Base-by-base conservation (phyloP, 1,284 basidiomycete genomes). In the Trichosporon inkin region DNA sequence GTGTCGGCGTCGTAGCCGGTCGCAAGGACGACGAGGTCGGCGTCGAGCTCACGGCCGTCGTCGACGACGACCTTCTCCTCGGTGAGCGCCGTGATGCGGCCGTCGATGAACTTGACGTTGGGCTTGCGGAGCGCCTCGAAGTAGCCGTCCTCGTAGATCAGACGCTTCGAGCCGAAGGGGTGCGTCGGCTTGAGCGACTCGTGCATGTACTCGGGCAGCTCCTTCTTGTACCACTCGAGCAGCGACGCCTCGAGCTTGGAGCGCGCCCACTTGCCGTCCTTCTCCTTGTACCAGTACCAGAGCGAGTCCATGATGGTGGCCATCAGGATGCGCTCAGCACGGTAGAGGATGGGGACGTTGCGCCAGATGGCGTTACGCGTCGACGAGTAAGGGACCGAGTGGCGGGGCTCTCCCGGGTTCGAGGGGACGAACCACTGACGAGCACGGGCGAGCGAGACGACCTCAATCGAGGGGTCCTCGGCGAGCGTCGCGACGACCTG, bases 131-230 rank as follows among this genome's bases (percentile, higher is more conserved):
- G 57, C 10, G 63, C 53, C 7, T 58, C 63, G 51, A 64, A 62
- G 60, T 64, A 64, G 32, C 63, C 63, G 53, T 64, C 63, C 55
- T 64, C 63, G n/a, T 60, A 64, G 44, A 64, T 52, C 40, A 57
- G 60, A 19, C 61, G 61, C 61, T 62, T 62, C 17, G 56, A 57
- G 47, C 52, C 47, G 61, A 62, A 62, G 19, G 60, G 47, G 41
- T 36, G 20, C 20, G 40, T 56, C 14, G 44, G 20, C 51, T 53
- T 56, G 24, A 64, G 41, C 55, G 57, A 60, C 53, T 60, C 63
- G 56, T 64, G 61, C 49, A 64, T 52, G 41, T 64, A 54, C 17
- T 57, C 49, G 5, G 63, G 63, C 0, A 58, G 60, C 10, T 58
- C 56, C 1, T 44, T 19, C 16, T 36, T n/a, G 58, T 60, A 60